A percentile compares a stretch with the other conserved stretches of the same genome.
These are phyloP conservation scores for Vigna angularis DNA, from an alignment of 306 rosid species.

Conservation along the genomic window DNA sequence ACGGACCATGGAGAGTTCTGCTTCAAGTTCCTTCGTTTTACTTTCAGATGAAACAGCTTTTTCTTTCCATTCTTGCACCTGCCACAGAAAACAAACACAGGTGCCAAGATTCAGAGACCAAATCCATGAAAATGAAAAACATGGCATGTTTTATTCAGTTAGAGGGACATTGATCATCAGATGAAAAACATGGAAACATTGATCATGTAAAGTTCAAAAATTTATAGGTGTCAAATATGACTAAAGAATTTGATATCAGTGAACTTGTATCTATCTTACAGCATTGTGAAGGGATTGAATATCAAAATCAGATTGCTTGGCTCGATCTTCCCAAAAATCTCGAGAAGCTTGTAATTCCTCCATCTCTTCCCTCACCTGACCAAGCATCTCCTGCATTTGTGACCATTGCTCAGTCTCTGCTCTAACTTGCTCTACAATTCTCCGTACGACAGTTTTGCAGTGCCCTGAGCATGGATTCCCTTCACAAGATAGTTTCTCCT, in stretches of 20 bases:
- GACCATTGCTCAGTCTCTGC: conserved; percentile 97
- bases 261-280: conserved; percentile 56
- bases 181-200: neutral
- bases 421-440: conserved; percentile 86
- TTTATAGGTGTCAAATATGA: no score
- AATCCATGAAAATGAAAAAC: neutral
- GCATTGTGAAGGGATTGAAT: conserved; percentile 59
- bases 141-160: neutral
- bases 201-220: no score
- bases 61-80: conserved; percentile 93
- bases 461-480: conserved; percentile 77
- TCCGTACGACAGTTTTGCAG: conserved; percentile 78
- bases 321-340: conserved; percentile 84
- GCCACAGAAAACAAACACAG: conserved; percentile 7
- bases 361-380: conserved; percentile 90
- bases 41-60: conserved; percentile 68
- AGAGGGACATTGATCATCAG: neutral
- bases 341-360: conserved; percentile 90
- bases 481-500: conserved; percentile 59
- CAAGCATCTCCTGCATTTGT: conserved; percentile 94
- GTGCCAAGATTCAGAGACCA: neutral
- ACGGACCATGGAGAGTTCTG: conserved; percentile 45
- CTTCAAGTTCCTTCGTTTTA: conserved; percentile 59
- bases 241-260: no score
- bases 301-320: conserved; percentile 62